Evolutionary conservation across 192 early-diverging fungal genomes (phyloP).

Genomic region (Backusella liffmaniae): DNA sequence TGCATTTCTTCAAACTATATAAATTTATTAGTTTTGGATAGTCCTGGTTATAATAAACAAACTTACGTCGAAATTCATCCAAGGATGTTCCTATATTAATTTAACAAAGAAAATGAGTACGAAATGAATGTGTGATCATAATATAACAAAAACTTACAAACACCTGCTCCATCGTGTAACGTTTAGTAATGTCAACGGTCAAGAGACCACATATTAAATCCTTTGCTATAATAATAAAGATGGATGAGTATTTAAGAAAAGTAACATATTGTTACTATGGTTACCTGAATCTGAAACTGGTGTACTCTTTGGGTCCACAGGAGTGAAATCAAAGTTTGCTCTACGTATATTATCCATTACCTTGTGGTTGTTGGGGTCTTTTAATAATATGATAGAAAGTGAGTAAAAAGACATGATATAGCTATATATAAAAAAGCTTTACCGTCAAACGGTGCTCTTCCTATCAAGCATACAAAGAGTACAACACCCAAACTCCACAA

Average conservation of each 20-base stretch:
- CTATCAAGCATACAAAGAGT: constrained; percentile 87
- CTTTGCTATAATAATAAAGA: constrained; percentile 38
- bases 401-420: not conserved
- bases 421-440: not conserved
- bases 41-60: not conserved
- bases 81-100: not conserved
- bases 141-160: not conserved
- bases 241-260: not conserved
- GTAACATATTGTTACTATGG: not conserved
- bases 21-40: not conserved
- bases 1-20: not conserved
- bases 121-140: not conserved
- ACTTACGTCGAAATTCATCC: not conserved
- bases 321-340: constrained; percentile 73
- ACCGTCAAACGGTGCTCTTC: constrained; percentile 80
- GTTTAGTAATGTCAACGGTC: constrained; percentile 52
- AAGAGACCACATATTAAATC: constrained; percentile 61
- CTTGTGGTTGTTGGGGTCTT: not conserved
- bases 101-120: not conserved
- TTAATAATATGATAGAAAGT: not conserved
- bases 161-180: constrained; percentile 47
- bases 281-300: constrained; percentile 56
- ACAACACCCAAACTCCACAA: constrained; percentile 96
- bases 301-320: constrained; percentile 72
- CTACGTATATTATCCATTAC: constrained; percentile 25